Conservation (phyloP, 2,329 filamentous ascomycete species). For the Fusarium xylarioides region DNA sequence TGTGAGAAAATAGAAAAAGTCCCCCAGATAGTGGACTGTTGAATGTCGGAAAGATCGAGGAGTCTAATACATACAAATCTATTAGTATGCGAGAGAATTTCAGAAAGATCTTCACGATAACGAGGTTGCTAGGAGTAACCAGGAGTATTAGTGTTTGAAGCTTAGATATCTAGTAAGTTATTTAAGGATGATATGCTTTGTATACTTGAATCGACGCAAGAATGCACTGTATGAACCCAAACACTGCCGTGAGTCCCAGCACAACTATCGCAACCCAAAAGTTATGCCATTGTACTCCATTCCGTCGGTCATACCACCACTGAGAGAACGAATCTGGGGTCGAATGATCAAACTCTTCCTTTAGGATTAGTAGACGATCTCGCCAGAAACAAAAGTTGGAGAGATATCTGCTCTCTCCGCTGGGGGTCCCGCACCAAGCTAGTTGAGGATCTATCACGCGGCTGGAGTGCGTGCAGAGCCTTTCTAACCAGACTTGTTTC, state of each 20-base stretch:
- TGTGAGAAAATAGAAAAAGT: too few species aligned
- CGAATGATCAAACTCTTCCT: background rate
- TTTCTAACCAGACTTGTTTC: background rate
- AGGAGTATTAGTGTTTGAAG: too few species aligned
- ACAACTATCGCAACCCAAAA: background rate
- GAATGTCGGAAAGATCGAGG: too few species aligned
- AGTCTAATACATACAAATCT: too few species aligned
- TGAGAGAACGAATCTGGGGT: background rate
- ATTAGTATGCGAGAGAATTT: too few species aligned
- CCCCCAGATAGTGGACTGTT: too few species aligned
- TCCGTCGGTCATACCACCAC: background rate
- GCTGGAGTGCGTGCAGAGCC: background rate
- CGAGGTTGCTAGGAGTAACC: too few species aligned
- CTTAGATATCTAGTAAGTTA: too few species aligned
- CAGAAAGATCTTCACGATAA: too few species aligned
- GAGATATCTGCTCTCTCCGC: background rate
- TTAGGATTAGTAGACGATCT: fast-evolving
- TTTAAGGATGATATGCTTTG: background rate
- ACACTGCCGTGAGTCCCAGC: background rate
- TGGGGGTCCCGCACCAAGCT: background rate
- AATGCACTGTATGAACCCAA: background rate
- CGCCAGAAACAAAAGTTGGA: background rate
- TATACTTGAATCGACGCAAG: background rate
- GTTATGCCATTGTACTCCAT: background rate
- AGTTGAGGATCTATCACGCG: fast-evolving